phyloP scores from a whole-genome alignment of 805 yeast genomes.

The Ogataea nonfermentans region DNA sequence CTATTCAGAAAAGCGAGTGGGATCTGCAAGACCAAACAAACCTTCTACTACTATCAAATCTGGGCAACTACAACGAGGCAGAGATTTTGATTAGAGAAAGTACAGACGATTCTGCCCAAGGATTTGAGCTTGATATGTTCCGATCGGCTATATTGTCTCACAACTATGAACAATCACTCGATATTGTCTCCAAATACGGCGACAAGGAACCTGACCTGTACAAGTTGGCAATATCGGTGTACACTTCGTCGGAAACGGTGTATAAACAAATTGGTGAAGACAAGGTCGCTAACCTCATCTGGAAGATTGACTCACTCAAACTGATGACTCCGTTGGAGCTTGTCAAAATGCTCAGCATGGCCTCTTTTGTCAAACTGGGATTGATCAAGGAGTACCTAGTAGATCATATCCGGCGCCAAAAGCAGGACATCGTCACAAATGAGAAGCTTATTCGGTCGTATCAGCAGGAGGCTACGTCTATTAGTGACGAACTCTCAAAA shows the following conservation, averaged over 20 bases:
- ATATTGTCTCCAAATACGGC: slow-evolving; percentile 59
- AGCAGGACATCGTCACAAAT: slow-evolving; percentile 67
- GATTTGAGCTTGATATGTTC: slow-evolving; percentile 59
- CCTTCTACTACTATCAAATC: slow-evolving; percentile 54
- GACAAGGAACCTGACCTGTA: slow-evolving; percentile 62
- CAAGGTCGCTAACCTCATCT: slow-evolving; percentile 47
- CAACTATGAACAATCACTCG: slow-evolving; percentile 56
- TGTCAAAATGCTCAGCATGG: slow-evolving; percentile 61
- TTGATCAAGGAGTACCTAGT: slow-evolving; percentile 66
- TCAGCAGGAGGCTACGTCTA: slow-evolving; percentile 58
- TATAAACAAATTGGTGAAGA: slow-evolving; percentile 53
- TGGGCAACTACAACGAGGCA: slow-evolving; percentile 53
- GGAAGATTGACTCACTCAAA: slow-evolving; percentile 48
- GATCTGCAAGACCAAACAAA: slow-evolving; percentile 53
- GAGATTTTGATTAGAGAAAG: slow-evolving; percentile 40
- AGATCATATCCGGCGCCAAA: slow-evolving; percentile 56
- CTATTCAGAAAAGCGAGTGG: slow-evolving; percentile 33
- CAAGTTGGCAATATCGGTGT: slow-evolving; percentile 60
- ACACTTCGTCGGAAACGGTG: slow-evolving; percentile 53
- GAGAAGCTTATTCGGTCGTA: slow-evolving; percentile 65
- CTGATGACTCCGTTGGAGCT: slow-evolving; percentile 74
- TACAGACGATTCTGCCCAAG: slow-evolving; percentile 30
- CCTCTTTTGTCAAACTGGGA: slow-evolving; percentile 60
- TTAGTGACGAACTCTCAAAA: slow-evolving; percentile 51
- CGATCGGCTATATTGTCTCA: slow-evolving; percentile 59